These are phyloP conservation scores for Fusarium mexicanum DNA, from an alignment of 2,329 filamentous ascomycete species.

Conservation along the genomic window DNA sequence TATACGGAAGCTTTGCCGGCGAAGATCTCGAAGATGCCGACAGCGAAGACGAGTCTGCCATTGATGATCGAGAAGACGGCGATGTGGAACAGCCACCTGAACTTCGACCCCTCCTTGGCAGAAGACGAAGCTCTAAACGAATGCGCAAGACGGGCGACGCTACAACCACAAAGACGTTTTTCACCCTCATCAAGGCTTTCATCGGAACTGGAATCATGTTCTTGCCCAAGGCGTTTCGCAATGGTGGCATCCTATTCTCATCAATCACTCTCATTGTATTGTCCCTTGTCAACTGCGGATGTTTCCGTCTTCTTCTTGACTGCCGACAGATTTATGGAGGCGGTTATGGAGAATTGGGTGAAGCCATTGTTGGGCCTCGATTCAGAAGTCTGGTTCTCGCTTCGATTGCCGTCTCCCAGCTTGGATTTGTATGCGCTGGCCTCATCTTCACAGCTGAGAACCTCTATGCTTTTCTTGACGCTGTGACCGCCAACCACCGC, in stretches of 20 bases:
- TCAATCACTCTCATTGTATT: constrained; percentile 73
- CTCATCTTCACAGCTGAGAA: constrained; percentile 84
- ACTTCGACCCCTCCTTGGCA: constrained; percentile 63
- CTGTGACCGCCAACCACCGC: constrained; percentile 61
- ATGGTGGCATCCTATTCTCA: constrained; percentile 80
- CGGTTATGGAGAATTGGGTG: constrained; percentile 79
- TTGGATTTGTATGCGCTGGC: constrained; percentile 81
- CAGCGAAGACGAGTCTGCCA: constrained; percentile 67
- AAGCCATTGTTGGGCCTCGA: constrained; percentile 69
- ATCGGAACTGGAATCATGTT: constrained; percentile 86
- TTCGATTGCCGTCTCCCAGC: constrained; percentile 78
- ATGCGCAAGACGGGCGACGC: constrained; percentile 66
- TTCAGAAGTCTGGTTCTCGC: constrained; percentile 73
- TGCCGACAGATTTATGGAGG: constrained; percentile 72
- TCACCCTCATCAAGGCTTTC: constrained; percentile 81
- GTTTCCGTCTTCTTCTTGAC: constrained; percentile 76
- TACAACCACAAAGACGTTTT: constrained; percentile 77
- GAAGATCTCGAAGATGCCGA: constrained; percentile 69
- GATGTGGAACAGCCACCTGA: constrained; percentile 62
- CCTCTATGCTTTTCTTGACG: constrained; percentile 71
- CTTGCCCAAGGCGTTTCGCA: constrained; percentile 80
- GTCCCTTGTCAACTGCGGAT: constrained; percentile 72
- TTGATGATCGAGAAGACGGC: constrained; percentile 56
- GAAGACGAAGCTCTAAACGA: constrained; percentile 61
- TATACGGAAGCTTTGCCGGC: constrained; percentile 81